Evolutionary conservation across 495 filamentous ascomycete species (phyloP).

Genomic region (Ramalina peruviana): DNA sequence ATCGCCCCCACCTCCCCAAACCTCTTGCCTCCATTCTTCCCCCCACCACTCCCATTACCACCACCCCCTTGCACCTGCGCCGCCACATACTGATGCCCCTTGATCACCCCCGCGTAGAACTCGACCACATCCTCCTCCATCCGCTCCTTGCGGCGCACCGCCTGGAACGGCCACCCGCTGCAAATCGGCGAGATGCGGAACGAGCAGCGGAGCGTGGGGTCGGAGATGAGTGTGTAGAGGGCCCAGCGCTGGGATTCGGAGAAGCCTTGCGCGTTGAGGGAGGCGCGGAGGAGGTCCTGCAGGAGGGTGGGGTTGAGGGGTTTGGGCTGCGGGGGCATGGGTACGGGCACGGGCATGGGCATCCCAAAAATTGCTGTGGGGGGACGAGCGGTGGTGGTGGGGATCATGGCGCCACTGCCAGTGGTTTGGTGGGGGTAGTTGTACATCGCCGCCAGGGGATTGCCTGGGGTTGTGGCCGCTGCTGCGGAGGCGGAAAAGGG

Average conservation of each 20-base stretch:
- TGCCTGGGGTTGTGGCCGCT: not conserved
- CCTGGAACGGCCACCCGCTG: conserved; percentile 27
- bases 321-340: not conserved
- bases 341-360: too few species aligned
- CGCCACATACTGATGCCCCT: not conserved
- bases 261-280: conserved; percentile 50
- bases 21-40: not conserved
- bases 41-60: not conserved
- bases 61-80: not conserved
- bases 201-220: not conserved
- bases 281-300: conserved; percentile 41
- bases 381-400: not conserved
- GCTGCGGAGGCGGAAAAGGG: not conserved
- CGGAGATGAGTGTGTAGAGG: conserved; percentile 11
- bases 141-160: conserved; percentile 20
- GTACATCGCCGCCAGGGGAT: not conserved
- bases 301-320: conserved; percentile 41
- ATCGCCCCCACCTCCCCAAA: too few species aligned
- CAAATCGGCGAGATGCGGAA: conserved; percentile 14
- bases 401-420: not conserved
- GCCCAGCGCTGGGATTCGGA: conserved; percentile 36
- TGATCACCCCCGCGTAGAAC: conserved; percentile 6
- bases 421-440: not conserved
- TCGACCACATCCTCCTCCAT: conserved; percentile 19
- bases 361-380: not conserved